Conservation (phyloP, 2,329 filamentous ascomycete genomes). For the Ophiocordyceps camponoti-rufipedis region DNA sequence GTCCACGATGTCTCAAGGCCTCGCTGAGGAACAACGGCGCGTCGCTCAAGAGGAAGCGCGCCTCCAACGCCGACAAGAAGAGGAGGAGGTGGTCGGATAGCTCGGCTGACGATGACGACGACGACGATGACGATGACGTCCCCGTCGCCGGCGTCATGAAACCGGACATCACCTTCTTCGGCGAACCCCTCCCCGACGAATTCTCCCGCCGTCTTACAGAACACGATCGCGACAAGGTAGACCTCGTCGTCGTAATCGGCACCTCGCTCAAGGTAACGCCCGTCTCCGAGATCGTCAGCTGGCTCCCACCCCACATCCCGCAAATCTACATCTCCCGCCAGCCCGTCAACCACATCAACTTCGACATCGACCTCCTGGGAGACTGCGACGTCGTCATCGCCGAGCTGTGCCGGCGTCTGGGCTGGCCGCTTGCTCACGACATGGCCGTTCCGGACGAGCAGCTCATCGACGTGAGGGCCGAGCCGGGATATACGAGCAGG, state of each 20-base stretch:
- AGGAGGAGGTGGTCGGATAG: conserved; percentile 18
- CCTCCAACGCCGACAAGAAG: conserved; percentile 20
- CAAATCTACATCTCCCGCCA: conserved; percentile 82
- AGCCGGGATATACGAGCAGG: conserved; percentile 16
- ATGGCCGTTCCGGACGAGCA: conserved; percentile 55
- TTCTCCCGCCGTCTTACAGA: conserved; percentile 71
- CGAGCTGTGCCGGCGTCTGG: conserved; percentile 65
- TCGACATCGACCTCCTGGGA: conserved; percentile 90
- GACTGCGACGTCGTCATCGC: conserved; percentile 83
- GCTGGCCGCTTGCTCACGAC: conserved; percentile 65
- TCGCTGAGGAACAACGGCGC: conserved; percentile 17
- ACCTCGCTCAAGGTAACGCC: conserved; percentile 92
- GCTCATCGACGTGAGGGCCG: conserved; percentile 32
- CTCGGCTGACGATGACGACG: conserved; percentile 20
- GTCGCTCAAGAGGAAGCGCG: conserved; percentile 19
- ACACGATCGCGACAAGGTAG: conserved; percentile 61
- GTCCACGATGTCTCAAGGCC: conserved; percentile 46
- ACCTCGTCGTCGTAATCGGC: conserved; percentile 89
- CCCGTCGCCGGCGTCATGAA: conserved; percentile 70
- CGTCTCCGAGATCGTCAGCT: conserved; percentile 77
- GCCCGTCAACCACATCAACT: conserved; percentile 76
- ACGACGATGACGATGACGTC: conserved; percentile 33
- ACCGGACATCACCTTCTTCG: conserved; percentile 97
- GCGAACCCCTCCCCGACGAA: conserved; percentile 67
- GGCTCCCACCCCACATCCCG: conserved; percentile 60